These are phyloP conservation scores for Trametes punicea DNA, from an alignment of 768 basidiomycete genomes.

Conservation along the genomic window DNA sequence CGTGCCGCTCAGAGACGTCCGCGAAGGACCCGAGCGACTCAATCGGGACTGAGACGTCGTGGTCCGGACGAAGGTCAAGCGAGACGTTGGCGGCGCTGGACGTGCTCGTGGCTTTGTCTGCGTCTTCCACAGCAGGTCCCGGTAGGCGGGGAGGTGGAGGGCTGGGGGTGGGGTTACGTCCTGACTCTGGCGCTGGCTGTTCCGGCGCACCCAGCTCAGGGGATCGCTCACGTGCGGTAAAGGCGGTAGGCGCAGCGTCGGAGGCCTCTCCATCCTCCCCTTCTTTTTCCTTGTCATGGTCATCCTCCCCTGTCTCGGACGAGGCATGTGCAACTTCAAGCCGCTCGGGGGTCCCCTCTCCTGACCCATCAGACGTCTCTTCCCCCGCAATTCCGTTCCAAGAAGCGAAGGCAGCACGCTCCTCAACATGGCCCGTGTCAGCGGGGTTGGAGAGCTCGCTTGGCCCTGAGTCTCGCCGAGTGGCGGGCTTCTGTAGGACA, in stretches of 20 bases:
- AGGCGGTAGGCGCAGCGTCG: background rate
- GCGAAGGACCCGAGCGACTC: constrained; percentile 30
- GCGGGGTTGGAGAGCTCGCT: background rate
- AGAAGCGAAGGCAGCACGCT: background rate
- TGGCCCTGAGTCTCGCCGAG: background rate
- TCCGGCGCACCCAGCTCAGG: background rate
- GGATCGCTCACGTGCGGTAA: constrained; percentile 6
- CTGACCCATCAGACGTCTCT: background rate
- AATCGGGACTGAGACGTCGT: constrained; percentile 38
- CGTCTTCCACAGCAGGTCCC: background rate
- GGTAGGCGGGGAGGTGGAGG: background rate
- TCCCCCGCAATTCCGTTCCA: background rate
- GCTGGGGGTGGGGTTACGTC: background rate
- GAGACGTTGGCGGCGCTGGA: background rate
- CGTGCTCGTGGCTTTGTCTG: background rate
- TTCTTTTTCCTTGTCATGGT: background rate
- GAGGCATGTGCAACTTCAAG: background rate
- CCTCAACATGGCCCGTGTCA: background rate
- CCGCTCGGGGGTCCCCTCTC: background rate
- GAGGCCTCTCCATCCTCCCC: background rate
- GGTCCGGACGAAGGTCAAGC: constrained; percentile 2
- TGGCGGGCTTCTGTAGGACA: constrained; percentile 1
- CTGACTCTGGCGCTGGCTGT: background rate
- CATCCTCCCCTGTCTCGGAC: too few relatives aligned
- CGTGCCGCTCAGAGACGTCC: constrained; percentile 5